Conservation (phyloP, 495 filamentous ascomycete species). For the Chaetomidium leptoderma region DNA sequence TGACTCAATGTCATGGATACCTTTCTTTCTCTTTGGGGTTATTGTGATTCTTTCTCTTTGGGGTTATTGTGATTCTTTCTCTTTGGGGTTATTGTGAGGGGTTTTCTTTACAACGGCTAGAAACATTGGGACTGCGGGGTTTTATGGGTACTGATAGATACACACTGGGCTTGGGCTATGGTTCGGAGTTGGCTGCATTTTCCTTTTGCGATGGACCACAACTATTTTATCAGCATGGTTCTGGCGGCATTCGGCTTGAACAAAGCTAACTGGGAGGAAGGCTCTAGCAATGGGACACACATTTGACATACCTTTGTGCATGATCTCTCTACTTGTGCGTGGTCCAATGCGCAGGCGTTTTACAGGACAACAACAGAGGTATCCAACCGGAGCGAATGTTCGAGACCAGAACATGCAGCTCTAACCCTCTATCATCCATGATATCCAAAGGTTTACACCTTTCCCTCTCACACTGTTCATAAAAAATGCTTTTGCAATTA, state of each 20-base stretch:
- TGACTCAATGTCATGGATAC: neutral
- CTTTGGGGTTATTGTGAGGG: neutral
- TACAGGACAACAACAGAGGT: too few species aligned
- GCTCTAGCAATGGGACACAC: neutral
- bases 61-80: neutral
- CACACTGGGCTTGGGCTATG: neutral
- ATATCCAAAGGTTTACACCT: too few species aligned
- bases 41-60: neutral
- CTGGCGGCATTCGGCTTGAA: neutral
- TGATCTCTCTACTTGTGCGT: too few species aligned
- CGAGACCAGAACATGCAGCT: too few species aligned
- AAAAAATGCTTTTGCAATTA: too few species aligned
- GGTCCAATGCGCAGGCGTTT: too few species aligned
- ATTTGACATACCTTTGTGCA: neutral
- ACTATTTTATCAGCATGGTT: neutral
- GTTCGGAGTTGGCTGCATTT: neutral
- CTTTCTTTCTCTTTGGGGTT: slow-evolving; percentile 1
- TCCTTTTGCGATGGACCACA: neutral
- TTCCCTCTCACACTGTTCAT: too few species aligned
- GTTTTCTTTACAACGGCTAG: too few species aligned
- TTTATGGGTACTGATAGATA: neutral
- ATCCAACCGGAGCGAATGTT: too few species aligned
- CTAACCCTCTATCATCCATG: too few species aligned
- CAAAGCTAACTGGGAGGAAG: slow-evolving; percentile 23
- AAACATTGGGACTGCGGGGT: neutral